phyloP scores from a whole-genome alignment of 148 eudicot genomes.

The Hydrangea macrophylla region DNA sequence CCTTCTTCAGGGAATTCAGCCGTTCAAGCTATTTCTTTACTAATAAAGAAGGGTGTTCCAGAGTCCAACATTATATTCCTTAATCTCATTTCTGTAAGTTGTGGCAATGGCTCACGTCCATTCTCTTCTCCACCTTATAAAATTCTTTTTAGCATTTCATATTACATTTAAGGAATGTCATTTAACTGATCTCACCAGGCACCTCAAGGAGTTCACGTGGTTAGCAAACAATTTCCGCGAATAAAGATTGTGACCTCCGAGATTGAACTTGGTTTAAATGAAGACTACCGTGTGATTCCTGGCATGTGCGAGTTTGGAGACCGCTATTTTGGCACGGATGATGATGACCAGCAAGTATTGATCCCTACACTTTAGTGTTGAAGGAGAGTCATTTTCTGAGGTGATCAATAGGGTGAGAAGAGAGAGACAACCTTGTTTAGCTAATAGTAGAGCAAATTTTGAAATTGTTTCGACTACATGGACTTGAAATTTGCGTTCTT shows the following conservation, averaged over 20 bases:
- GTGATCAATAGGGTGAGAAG: not conserved
- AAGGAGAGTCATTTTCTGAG: not conserved
- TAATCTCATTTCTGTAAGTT: slow-evolving; percentile 88
- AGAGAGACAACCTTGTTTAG: not conserved
- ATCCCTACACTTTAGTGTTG: slow-evolving; percentile 14
- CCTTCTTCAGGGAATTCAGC: slow-evolving; percentile 78
- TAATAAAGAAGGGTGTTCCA: slow-evolving; percentile 87
- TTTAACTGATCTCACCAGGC: slow-evolving; percentile 52
- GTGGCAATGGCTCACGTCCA: not conserved
- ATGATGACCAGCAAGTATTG: slow-evolving; percentile 27
- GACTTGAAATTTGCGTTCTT: not conserved
- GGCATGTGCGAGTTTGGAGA: slow-evolving; percentile 99
- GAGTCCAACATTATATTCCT: slow-evolving; percentile 94
- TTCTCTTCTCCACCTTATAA: not conserved
- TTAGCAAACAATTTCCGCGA: slow-evolving; percentile 83
- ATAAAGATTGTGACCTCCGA: slow-evolving; percentile 95
- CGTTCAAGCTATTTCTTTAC: slow-evolving; percentile 84
- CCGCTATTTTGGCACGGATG: slow-evolving; percentile 94
- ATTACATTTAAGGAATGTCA: not conserved
- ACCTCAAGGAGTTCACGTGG: slow-evolving; percentile 94
- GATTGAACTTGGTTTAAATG: slow-evolving; percentile 78
- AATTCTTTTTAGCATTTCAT: not conserved
- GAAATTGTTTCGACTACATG: not conserved
- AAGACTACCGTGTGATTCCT: slow-evolving; percentile 83
- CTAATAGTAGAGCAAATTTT: not conserved